Evolutionary conservation across 352 stramenopile genomes (phyloP).

Genomic region (Elongisporangium senticosum): DNA sequence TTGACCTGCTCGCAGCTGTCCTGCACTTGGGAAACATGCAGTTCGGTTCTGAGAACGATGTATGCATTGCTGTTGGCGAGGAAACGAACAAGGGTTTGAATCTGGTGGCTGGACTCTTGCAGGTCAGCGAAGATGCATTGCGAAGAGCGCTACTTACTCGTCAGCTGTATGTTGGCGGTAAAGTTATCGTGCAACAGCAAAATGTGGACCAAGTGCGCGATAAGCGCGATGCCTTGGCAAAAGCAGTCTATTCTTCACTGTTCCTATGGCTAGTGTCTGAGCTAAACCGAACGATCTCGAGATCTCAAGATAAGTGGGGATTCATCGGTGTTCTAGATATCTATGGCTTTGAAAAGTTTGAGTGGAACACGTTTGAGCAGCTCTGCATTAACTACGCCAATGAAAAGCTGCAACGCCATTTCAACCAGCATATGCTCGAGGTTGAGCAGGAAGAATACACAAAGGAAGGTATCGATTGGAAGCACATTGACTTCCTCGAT

Average conservation of each 20-base stretch:
- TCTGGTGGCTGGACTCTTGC: slow-evolving; percentile 67
- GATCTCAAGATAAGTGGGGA: slow-evolving; percentile 73
- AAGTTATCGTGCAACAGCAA: slow-evolving; percentile 88
- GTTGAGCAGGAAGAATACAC: slow-evolving; percentile 97
- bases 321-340: slow-evolving; percentile 97
- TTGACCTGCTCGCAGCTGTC: slow-evolving; percentile 82
- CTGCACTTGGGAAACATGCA: slow-evolving; percentile 86
- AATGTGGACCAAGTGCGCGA: slow-evolving; percentile 84
- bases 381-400: slow-evolving; percentile 97
- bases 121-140: slow-evolving; percentile 72
- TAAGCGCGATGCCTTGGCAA: slow-evolving; percentile 87
- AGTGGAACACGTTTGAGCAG: slow-evolving; percentile 95
- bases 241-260: slow-evolving; percentile 90
- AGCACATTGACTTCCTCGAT: slow-evolving; percentile 91
- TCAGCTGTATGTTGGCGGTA: slow-evolving; percentile 84
- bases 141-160: slow-evolving; percentile 71
- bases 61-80: slow-evolving; percentile 50
- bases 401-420: slow-evolving; percentile 92
- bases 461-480: slow-evolving; percentile 93
- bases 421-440: slow-evolving; percentile 95
- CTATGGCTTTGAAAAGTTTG: slow-evolving; percentile 97
- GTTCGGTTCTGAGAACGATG: slow-evolving; percentile 81
- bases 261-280: slow-evolving; percentile 90
- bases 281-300: slow-evolving; percentile 87
- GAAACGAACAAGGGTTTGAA: slow-evolving; percentile 38